phyloP scores from a whole-genome alignment of 257 asterid genomes.

The Penstemon davidsonii region DNA sequence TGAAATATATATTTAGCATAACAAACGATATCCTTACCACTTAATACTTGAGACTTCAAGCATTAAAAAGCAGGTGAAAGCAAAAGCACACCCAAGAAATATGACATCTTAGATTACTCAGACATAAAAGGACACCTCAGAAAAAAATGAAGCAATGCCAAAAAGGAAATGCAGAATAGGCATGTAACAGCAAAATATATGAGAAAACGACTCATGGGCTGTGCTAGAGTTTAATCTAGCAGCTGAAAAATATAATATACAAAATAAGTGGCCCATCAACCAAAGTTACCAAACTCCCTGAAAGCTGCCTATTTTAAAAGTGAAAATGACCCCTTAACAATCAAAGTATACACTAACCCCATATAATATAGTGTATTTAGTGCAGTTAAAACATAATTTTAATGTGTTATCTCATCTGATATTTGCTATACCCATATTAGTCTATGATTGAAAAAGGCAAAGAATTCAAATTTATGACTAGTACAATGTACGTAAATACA shows the following conservation, averaged over 20 bases:
- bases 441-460: constrained; percentile 28
- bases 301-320: constrained; percentile 48
- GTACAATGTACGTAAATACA: constrained; percentile 27
- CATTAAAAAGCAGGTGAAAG: constrained; percentile 35
- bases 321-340: constrained; percentile 60
- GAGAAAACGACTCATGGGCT: constrained; percentile 32
- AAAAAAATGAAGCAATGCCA: constrained; percentile 22
- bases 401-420: constrained; percentile 17
- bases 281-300: constrained; percentile 34
- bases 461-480: constrained; percentile 29
- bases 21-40: constrained; percentile 35
- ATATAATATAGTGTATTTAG: constrained; percentile 19
- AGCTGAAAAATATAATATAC: constrained; percentile 10
- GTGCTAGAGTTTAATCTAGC: constrained; percentile 26
- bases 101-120: constrained; percentile 19
- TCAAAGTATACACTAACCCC: constrained; percentile 27
- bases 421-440: constrained; percentile 8
- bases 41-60: constrained; percentile 31
- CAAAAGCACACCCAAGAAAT: constrained; percentile 32
- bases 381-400: constrained; percentile 26
- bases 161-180: constrained; percentile 28
- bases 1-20: constrained; percentile 36
- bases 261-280: constrained; percentile 32
- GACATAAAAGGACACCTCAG: constrained; percentile 33
- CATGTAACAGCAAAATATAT: constrained; percentile 36